Evolutionary conservation across 805 yeast genomes (phyloP).

Genomic region (Yarrowia keelungensis): DNA sequence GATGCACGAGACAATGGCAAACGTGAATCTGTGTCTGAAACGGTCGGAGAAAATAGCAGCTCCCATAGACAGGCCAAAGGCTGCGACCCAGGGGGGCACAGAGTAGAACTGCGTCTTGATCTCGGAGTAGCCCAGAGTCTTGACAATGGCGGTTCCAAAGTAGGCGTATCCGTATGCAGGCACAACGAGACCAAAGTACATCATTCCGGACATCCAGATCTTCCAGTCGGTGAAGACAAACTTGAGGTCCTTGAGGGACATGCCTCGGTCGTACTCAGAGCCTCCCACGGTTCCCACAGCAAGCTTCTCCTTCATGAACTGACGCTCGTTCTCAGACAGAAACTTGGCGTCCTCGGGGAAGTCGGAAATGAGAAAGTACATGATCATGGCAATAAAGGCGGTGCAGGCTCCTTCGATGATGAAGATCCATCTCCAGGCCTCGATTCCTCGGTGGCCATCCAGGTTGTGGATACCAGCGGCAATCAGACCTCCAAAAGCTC

Average conservation of each 20-base stretch:
- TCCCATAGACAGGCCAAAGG: slow-evolving; percentile 70
- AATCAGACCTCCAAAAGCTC: slow-evolving; percentile 77
- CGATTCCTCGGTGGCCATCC: slow-evolving; percentile 54
- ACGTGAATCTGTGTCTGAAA: slow-evolving; percentile 51
- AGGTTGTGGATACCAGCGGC: slow-evolving; percentile 67
- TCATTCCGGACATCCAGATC: slow-evolving; percentile 63
- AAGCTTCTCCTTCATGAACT: slow-evolving; percentile 64
- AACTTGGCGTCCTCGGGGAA: slow-evolving; percentile 74
- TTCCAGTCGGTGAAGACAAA: slow-evolving; percentile 65
- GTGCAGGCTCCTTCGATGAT: slow-evolving; percentile 59
- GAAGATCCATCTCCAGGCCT: slow-evolving; percentile 64
- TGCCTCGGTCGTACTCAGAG: slow-evolving; percentile 59
- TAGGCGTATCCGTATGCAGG: slow-evolving; percentile 81
- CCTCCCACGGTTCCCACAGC: slow-evolving; percentile 58
- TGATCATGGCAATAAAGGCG: slow-evolving; percentile 47
- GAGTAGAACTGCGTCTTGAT: slow-evolving; percentile 80
- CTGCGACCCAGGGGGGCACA: slow-evolving; percentile 83
- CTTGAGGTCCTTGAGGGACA: slow-evolving; percentile 56
- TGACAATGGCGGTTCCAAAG: slow-evolving; percentile 72
- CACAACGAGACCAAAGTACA: slow-evolving; percentile 69
- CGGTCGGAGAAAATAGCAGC: slow-evolving; percentile 70
- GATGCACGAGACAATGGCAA: slow-evolving; percentile 44
- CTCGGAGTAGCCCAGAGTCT: slow-evolving; percentile 67
- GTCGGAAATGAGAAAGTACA: slow-evolving; percentile 64
- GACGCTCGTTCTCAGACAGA: slow-evolving; percentile 59